phyloP scores from a whole-genome alignment of 345 rosid species.

The Citrus cavaleriei region DNA sequence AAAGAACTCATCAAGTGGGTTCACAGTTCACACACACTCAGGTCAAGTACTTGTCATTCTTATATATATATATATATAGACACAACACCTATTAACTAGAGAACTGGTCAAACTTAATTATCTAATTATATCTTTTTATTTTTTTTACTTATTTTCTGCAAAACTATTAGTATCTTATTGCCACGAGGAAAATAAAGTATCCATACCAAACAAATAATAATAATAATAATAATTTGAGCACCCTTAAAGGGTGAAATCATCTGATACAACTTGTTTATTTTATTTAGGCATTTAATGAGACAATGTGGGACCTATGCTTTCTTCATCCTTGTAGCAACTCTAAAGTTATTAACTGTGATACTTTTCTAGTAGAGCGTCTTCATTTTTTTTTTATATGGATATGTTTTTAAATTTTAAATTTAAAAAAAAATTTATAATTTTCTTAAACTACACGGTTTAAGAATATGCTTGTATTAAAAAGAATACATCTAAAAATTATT shows the following conservation, averaged over 20 bases:
- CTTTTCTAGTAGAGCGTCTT: no score
- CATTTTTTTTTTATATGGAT: no score
- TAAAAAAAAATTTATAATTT: no score
- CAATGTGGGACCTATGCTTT: background rate
- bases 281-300: background rate
- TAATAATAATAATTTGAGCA: background rate
- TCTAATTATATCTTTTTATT: background rate
- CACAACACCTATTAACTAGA: background rate
- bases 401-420: no score
- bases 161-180: background rate
- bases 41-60: slow-evolving; percentile 24
- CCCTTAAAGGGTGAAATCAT: slow-evolving; percentile 4
- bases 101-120: slow-evolving; percentile 29
- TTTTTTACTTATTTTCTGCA: background rate
- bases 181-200: background rate
- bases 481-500: no score
- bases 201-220: no score
- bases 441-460: fast-evolving
- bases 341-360: background rate
- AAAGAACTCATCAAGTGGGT: background rate
- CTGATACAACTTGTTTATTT: slow-evolving; percentile 13
- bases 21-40: no score
- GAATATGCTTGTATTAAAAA: no score
- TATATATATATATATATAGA: background rate
- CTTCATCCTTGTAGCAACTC: background rate